A percentile compares a stretch with the other conserved stretches of the same genome.
These are phyloP conservation scores for Pterocarpus santalinus DNA, from an alignment of 306 rosid species.

Conservation along the genomic window DNA sequence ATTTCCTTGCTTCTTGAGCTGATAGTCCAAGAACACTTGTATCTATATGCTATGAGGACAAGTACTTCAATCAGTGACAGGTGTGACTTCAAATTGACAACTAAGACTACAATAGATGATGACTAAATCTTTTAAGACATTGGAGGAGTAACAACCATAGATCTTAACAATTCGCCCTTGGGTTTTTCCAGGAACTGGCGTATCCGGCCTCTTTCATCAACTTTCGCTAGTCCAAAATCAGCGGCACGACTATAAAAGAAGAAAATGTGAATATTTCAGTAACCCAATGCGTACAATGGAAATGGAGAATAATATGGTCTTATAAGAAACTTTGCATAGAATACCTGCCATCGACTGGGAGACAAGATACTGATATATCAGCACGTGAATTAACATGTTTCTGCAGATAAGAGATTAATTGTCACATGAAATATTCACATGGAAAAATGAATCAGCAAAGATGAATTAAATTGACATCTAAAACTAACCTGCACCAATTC, in stretches of 20 bases:
- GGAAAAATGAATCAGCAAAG: conserved; percentile 38
- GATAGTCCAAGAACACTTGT: conserved; percentile 60
- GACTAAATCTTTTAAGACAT: conserved; percentile 32
- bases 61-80: conserved; percentile 42
- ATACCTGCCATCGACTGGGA: conserved; percentile 64
- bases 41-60: conserved; percentile 58
- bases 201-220: conserved; percentile 61
- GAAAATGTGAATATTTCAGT: conserved; percentile 19
- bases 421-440: conserved; percentile 35
- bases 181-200: conserved; percentile 62
- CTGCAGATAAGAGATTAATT: conserved; percentile 46
- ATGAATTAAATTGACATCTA: neutral
- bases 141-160: conserved; percentile 62
- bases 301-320: neutral
- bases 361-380: conserved; percentile 62
- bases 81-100: conserved; percentile 32
- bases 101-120: conserved; percentile 5
- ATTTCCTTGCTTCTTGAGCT: conserved; percentile 54
- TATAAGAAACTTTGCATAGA: conserved; percentile 37
- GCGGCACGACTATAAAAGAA: conserved; percentile 57
- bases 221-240: conserved; percentile 62
- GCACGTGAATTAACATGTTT: conserved; percentile 58
- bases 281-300: neutral
- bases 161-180: conserved; percentile 56
- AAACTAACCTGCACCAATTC: conserved; percentile 56